Conservation (phyloP, 2,329 filamentous ascomycete species). For the Ceratocystis ficicola region DNA sequence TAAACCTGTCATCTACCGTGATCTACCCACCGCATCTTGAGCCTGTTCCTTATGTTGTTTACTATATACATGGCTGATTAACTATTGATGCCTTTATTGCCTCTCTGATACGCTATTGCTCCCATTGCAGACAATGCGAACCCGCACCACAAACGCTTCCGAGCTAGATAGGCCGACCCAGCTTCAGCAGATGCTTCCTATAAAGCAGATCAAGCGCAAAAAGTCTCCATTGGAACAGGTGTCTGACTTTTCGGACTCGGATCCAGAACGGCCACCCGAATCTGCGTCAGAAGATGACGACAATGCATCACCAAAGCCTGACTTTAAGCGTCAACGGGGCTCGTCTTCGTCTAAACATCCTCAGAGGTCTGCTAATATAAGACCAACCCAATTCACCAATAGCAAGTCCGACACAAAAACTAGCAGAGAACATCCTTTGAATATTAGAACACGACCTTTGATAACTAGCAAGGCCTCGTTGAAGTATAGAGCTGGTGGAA, state of each 20-base stretch:
- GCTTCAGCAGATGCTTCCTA: background rate
- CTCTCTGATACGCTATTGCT: background rate
- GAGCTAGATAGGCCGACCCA: background rate
- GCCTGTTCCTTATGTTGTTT: background rate
- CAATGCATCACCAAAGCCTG: background rate
- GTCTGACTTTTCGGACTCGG: slow-evolving; percentile 2
- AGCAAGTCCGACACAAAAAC: background rate
- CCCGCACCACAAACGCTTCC: background rate
- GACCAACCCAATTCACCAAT: background rate
- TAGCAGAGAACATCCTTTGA: background rate
- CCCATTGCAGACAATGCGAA: background rate
- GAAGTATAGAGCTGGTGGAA: background rate
- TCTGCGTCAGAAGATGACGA: background rate
- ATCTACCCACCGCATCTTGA: too few species aligned
- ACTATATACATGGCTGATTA: background rate
- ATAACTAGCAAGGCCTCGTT: background rate
- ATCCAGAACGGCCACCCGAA: background rate
- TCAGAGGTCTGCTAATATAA: background rate
- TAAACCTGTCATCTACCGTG: too few species aligned
- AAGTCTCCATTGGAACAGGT: background rate
- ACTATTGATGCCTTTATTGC: background rate
- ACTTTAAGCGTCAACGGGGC: background rate
- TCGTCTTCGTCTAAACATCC: background rate
- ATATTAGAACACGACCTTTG: background rate
- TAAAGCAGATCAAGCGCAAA: slow-evolving; percentile 4